Base-by-base conservation (phyloP, 2,329 filamentous ascomycete genomes). In the Dendryphion nanum region DNA sequence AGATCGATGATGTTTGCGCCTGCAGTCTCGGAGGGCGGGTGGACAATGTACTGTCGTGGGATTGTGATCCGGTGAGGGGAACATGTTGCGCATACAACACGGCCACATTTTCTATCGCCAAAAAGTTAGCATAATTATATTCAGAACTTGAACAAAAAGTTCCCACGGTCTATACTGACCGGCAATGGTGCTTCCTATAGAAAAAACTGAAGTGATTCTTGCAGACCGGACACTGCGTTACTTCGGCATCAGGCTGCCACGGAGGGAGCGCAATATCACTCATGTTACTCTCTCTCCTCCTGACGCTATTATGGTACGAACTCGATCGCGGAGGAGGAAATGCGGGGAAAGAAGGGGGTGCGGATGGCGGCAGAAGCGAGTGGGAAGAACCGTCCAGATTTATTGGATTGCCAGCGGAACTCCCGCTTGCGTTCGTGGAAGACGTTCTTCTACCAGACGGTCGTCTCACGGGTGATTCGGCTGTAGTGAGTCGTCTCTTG, bases 31-130 rank as follows among this genome's bases (percentile, higher is more conserved):
- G 50, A 71, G 54, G 56, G 48, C 3, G 87, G 86, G 33, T 85
- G 84, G 18, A 96, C 89, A 48, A 97, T 95, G 63, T 88, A 97
- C 59, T 93, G 87, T 48, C 90, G 80, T 1, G 91, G 91, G 47
- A 97, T 96, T 3, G 87, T 95, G 59, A 97, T 97, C 44, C 89
- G 81, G 65, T 97, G 91, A 3, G 91, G 91, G 3, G 91, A 96
- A 69, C 91, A 97, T 15, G 81, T 76, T 41, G 83, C 82, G 66
- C 91, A 97, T 17, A 97, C 91, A 6, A 97, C 90, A 44, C 89
- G 77, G 31, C 91, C 91, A 61, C 91, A 97, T 78, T 95, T 96
- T 51, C 83, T 86, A 37, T 33, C 8, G 26, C n/a, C n/a, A n/a
- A 18, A 30, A 40, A 6, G 21, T 30, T 30, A 34, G 33, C n/a